Conservation (phyloP, 2,329 filamentous ascomycete species). For the Leptographium flavum region DNA sequence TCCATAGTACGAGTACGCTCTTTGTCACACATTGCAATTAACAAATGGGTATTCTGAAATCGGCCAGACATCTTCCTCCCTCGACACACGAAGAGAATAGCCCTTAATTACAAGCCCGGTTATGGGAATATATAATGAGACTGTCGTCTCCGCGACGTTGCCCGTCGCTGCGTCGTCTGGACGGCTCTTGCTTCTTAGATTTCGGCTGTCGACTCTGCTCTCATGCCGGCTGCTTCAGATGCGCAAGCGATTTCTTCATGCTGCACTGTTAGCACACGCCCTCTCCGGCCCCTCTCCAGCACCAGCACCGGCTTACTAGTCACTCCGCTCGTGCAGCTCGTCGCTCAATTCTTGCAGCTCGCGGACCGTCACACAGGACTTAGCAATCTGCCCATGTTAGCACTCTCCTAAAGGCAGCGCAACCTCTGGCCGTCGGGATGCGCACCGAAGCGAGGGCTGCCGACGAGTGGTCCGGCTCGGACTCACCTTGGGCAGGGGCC, state of each 20-base stretch:
- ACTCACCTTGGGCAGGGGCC: constrained; percentile 41
- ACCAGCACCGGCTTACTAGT: constrained; percentile 5
- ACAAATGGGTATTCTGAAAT: too few species aligned
- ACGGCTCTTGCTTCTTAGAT: too few species aligned
- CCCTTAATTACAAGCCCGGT: too few species aligned
- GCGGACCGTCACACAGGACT: constrained; percentile 14
- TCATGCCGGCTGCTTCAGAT: not conserved
- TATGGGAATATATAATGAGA: too few species aligned
- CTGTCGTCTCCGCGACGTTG: too few species aligned
- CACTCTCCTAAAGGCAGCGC: not conserved
- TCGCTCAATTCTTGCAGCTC: constrained; percentile 17
- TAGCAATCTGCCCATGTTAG: constrained; percentile 17
- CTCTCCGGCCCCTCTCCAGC: not conserved
- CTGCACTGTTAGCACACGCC: not conserved
- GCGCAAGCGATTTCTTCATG: not conserved
- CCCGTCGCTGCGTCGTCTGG: too few species aligned
- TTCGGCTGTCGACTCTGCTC: too few species aligned
- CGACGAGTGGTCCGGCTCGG: constrained; percentile 41
- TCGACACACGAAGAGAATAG: too few species aligned
- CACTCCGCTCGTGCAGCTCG: constrained; percentile 16
- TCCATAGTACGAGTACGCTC: too few species aligned
- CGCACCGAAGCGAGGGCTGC: constrained; percentile 54
- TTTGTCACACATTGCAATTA: too few species aligned
- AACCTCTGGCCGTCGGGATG: constrained; percentile 10
- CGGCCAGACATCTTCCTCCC: too few species aligned